Conservation (phyloP, 176 grass and related monocot species). For the Oropetium thomaeum region DNA sequence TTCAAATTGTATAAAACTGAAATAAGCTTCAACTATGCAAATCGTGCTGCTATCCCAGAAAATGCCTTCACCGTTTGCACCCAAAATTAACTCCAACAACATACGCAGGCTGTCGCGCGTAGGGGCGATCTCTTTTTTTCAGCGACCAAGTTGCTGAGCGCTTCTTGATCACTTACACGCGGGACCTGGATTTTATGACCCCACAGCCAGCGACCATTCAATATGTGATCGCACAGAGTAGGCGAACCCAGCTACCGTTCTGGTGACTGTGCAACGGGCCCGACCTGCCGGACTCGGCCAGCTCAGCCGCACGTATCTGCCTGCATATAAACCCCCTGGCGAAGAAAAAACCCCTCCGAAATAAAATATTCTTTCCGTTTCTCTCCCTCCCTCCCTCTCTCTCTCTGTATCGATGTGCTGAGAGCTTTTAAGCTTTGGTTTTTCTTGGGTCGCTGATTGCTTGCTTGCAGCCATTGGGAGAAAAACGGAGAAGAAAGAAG, state of each 20-base stretch:
- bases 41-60: not conserved
- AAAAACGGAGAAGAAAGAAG: not conserved
- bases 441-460: not conserved
- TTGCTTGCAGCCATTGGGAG: not conserved
- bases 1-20: not conserved
- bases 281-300: conserved; percentile 12
- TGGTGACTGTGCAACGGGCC: conserved; percentile 8
- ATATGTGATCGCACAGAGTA: not conserved
- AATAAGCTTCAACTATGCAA: not conserved
- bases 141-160: not conserved
- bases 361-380: conserved; percentile 16
- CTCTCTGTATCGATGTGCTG: not conserved
- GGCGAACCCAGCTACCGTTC: conserved; percentile 16
- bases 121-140: not conserved
- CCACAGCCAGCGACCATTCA: not conserved
- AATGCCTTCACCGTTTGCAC: not conserved
- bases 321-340: conserved; percentile 38
- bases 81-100: not conserved
- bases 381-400: not conserved
- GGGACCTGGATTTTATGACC: accelerated
- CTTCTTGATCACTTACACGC: not conserved
- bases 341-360: conserved; percentile 15
- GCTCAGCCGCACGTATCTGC: conserved; percentile 30
- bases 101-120: not conserved
- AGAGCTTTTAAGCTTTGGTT: not conserved